Evolutionary conservation across 352 stramenopile genomes (phyloP).

Genomic region (Globisporangium takayamanum): DNA sequence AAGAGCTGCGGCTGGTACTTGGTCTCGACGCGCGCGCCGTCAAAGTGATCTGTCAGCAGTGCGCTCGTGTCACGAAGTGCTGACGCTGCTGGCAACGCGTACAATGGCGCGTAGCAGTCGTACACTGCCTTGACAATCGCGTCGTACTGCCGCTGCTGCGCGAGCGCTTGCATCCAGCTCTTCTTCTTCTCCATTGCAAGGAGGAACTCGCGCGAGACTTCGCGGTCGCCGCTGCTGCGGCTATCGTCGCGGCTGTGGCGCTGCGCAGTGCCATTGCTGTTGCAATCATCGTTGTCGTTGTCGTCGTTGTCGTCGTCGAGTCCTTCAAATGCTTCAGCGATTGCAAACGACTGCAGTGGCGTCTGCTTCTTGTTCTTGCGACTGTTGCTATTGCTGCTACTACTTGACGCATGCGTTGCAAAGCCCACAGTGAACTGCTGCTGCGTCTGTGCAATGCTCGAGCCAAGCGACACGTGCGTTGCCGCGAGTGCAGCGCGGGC

Average conservation of each 20-base stretch:
- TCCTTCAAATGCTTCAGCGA: conserved; percentile 48
- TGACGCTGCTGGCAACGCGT: conserved; percentile 19
- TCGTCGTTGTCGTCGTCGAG: conserved; percentile 36
- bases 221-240: conserved; percentile 7
- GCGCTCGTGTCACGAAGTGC: not conserved
- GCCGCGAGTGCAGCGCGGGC: not conserved
- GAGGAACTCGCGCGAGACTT: conserved; percentile 36
- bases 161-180: conserved; percentile 51
- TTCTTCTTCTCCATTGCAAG: conserved; percentile 61
- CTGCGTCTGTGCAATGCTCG: not conserved
- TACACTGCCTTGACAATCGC: conserved; percentile 39
- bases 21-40: conserved; percentile 21
- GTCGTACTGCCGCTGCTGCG: conserved; percentile 24
- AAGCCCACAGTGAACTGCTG: not conserved
- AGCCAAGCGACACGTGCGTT: not conserved
- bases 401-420: not conserved
- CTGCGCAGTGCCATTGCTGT: not conserved
- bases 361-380: not conserved
- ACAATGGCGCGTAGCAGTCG: conserved; percentile 63
- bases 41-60: conserved; percentile 10
- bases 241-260: not conserved
- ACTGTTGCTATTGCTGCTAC: not conserved
- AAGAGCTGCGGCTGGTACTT: conserved; percentile 53
- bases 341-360: conserved; percentile 33
- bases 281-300: not conserved